Conservation (phyloP, 495 filamentous ascomycete species). For the Xanthoparmelia taractica region DNA sequence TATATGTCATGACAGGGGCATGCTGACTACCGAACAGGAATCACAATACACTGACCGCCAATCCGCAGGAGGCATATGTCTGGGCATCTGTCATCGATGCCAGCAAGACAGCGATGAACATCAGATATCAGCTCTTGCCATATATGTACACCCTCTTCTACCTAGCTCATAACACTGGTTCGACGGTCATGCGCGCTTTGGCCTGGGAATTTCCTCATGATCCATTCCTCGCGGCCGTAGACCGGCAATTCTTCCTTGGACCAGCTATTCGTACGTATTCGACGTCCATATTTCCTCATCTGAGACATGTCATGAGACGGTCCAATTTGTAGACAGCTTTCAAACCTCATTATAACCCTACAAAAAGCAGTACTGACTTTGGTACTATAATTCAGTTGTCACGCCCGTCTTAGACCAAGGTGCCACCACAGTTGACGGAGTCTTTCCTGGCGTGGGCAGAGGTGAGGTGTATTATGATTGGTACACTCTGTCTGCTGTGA, state of each 20-base stretch:
- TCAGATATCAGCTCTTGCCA: slow-evolving; percentile 66
- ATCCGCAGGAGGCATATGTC: slow-evolving; percentile 65
- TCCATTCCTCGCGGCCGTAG: slow-evolving; percentile 55
- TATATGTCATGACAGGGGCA: neutral
- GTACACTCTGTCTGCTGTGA: slow-evolving; percentile 55
- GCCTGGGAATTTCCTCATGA: slow-evolving; percentile 81
- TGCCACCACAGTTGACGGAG: slow-evolving; percentile 58
- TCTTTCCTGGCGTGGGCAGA: slow-evolving; percentile 64
- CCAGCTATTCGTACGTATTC: slow-evolving; percentile 51
- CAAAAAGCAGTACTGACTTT: too few species aligned
- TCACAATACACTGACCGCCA: slow-evolving; percentile 60
- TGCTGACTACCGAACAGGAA: slow-evolving; percentile 38
- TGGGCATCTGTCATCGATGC: slow-evolving; percentile 67
- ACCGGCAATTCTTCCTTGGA: slow-evolving; percentile 75
- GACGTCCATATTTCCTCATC: too few species aligned
- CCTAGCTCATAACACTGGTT: slow-evolving; percentile 57
- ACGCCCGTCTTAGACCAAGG: slow-evolving; percentile 63
- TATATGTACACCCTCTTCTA: slow-evolving; percentile 81
- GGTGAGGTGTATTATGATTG: slow-evolving; percentile 76
- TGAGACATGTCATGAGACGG: too few species aligned
- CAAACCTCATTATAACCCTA: too few species aligned
- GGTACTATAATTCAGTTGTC: too few species aligned
- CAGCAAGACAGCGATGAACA: slow-evolving; percentile 58
- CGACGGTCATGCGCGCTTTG: slow-evolving; percentile 73
- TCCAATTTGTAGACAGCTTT: too few species aligned